Conservation (phyloP, 805 yeast genomes). For the Ogataea haglerorum region DNA sequence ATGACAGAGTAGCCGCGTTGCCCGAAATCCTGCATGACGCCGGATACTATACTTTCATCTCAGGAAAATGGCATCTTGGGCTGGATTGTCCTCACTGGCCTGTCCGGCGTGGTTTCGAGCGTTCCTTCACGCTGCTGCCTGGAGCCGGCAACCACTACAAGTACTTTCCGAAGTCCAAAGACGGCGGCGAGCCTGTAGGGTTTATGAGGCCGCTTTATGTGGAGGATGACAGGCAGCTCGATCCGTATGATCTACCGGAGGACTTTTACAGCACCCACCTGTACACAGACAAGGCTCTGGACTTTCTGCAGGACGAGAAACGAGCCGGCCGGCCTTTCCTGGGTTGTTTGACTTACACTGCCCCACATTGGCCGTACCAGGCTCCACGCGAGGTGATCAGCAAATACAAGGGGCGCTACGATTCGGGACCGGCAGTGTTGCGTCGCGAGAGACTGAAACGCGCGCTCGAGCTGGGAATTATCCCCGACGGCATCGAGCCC, state of each 20-base stretch:
- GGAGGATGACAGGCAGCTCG: constrained; percentile 37
- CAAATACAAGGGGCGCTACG: constrained; percentile 47
- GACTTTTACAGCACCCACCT: constrained; percentile 44
- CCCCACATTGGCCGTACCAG: constrained; percentile 68
- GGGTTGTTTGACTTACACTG: constrained; percentile 54
- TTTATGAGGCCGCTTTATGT: constrained; percentile 41
- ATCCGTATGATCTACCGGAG: constrained; percentile 41
- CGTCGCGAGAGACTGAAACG: constrained; percentile 37
- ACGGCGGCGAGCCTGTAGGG: constrained; percentile 21
- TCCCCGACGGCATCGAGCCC: constrained; percentile 42
- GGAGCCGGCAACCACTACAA: constrained; percentile 59
- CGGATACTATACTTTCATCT: constrained; percentile 44
- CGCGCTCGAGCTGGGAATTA: constrained; percentile 44
- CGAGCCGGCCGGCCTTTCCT: constrained; percentile 50
- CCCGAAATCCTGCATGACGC: constrained; percentile 51
- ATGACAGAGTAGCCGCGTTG: constrained; percentile 48
- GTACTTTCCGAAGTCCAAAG: constrained; percentile 37
- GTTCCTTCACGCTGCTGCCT: constrained; percentile 47
- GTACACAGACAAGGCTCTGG: constrained; percentile 43
- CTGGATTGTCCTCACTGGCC: constrained; percentile 47
- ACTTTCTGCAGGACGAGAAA: constrained; percentile 30
- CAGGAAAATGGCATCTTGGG: constrained; percentile 66
- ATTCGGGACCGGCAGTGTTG: constrained; percentile 46
- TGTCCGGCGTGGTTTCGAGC: constrained; percentile 46
- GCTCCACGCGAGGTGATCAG: constrained; percentile 48